Evolutionary conservation across 2,329 filamentous ascomycete species (phyloP), one percentile per base, ranked within the genome.

Genomic region (Cercospora sp.): DNA sequence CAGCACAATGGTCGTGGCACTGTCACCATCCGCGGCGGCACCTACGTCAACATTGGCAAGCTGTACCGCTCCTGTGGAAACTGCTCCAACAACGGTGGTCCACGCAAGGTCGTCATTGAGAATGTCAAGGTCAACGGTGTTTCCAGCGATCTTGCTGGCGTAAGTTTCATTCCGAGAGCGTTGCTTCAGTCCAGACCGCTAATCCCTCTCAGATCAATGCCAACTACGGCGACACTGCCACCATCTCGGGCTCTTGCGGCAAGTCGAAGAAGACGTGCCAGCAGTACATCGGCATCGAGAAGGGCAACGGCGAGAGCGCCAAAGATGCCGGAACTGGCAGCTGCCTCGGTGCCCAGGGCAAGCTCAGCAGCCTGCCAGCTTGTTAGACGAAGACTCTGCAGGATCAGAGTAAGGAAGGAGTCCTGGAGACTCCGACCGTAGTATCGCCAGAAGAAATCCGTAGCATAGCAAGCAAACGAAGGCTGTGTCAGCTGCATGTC

Each of bases 51-150:
- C 70, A 81, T 81, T 53, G 84, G 84, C 61, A 86, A 85, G 72
- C 76, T 86, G 13, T 82, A 82, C 66, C 82, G 84, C 64, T 81
- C 79, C 68, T 86, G 84, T 73, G 84, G 84, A 32, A 85, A 85
- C 79, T 85, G 83, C 78, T 77, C 76, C 10, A 77, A 68, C 45
- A 79, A 71, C 26, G 67, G 68, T 9, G 68, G 70, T 18, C 70
- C 70, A 16, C 62, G 70, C 53, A 70, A 70, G 7, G 68, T 71
- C 34, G 49, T 71, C 13, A 62, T 71, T 21, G 61, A 68, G 45
- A 71, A 70, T 37, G 65, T 71, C 60, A 61, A 58, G 49, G 51
- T 71, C 66, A 71, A 68, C n/a, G 70, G 70, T 6, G 63, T 71
- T 8, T 51, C 68, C 30, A 66, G 65, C 34, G 70, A 71, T 28